These are phyloP conservation scores for Zizania palustris DNA, from an alignment of 202 grass and related monocot genomes.

Conservation along the genomic window DNA sequence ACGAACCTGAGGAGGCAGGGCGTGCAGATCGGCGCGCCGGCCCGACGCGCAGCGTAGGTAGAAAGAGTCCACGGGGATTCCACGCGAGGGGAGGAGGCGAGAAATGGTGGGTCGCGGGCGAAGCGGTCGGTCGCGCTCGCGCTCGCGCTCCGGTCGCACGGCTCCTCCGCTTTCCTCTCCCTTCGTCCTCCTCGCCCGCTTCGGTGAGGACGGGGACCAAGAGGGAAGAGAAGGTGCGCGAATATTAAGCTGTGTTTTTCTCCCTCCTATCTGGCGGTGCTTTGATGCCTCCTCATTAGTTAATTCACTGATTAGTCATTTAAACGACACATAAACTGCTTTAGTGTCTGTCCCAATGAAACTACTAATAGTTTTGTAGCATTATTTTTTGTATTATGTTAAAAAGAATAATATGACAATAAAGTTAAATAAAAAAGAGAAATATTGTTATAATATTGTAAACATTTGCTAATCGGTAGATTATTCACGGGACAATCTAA, in stretches of 20 bases:
- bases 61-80: conserved; percentile 47
- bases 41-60: background rate
- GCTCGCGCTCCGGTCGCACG: conserved; percentile 13
- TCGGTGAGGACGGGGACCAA: background rate
- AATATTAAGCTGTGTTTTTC: background rate
- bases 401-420: too few relatives aligned
- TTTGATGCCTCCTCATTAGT: background rate
- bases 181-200: conserved; percentile 26
- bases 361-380: too few relatives aligned
- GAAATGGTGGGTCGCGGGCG: background rate
- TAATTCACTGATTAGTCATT: background rate
- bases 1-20: conserved; percentile 46
- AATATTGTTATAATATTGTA: too few relatives aligned
- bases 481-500: too few relatives aligned
- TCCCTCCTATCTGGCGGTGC: background rate
- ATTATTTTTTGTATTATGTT: too few relatives aligned
- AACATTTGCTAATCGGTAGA: too few relatives aligned
- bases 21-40: conserved; percentile 28
- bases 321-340: background rate
- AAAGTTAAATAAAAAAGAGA: too few relatives aligned
- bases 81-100: conserved; percentile 1
- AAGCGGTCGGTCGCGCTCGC: background rate
- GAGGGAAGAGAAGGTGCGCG: conserved; percentile 6
- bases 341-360: too few relatives aligned
- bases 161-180: conserved; percentile 39